Conservation (phyloP, 345 rosid species). For the Brassica carinata region DNA sequence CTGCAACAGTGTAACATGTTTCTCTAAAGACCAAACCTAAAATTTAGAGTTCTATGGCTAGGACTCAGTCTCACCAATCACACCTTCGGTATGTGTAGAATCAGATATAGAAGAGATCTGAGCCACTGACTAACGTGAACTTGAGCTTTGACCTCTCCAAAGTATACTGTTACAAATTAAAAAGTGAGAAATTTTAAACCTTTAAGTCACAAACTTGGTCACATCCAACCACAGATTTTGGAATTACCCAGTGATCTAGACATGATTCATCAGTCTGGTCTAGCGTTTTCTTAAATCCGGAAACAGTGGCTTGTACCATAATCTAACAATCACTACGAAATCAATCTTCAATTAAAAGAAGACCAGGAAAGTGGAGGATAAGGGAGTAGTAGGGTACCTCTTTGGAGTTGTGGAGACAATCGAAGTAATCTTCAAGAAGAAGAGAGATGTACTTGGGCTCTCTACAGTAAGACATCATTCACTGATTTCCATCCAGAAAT, state of each 20-base stretch:
- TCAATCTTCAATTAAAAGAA: background rate
- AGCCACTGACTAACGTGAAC: background rate
- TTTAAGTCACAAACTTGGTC: too few species aligned
- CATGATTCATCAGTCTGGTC: background rate
- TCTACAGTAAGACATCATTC: too few species aligned
- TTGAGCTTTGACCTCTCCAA: background rate
- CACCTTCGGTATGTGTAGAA: background rate
- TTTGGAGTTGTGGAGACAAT: background rate
- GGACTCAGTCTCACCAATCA: background rate
- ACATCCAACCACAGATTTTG: background rate
- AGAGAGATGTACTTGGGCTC: too few species aligned
- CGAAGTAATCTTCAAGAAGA: background rate
- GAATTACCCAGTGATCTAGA: background rate
- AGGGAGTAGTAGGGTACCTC: background rate
- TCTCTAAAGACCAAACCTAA: background rate
- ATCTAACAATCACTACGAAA: background rate
- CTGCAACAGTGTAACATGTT: background rate
- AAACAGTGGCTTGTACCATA: background rate
- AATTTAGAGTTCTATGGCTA: background rate
- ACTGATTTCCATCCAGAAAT: background rate
- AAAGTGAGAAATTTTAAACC: background rate
- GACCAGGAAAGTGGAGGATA: background rate
- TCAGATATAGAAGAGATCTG: background rate
- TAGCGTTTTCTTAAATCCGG: background rate
- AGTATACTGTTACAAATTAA: background rate